These are phyloP conservation scores for Clarireedia paspali DNA, from an alignment of 2,329 filamentous ascomycete species.

Conservation along the genomic window DNA sequence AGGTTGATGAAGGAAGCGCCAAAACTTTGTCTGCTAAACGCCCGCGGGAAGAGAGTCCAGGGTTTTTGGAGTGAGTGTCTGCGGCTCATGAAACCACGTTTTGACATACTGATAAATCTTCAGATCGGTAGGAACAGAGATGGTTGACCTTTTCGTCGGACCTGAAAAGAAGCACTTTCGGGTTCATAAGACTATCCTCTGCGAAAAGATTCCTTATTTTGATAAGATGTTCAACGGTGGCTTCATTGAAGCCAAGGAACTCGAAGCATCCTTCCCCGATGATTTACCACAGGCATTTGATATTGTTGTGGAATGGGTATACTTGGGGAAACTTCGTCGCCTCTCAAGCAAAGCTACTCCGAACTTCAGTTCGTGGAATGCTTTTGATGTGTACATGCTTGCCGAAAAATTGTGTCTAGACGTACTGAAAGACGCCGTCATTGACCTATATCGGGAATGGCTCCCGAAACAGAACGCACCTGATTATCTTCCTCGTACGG, in stretches of 20 bases:
- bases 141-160: constrained; percentile 15
- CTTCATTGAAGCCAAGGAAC: constrained; percentile 3
- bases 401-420: background rate
- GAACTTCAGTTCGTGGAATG: background rate
- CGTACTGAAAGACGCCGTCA: background rate
- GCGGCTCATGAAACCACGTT: background rate
- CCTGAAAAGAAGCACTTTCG: constrained; percentile 1
- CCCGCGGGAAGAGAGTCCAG: background rate
- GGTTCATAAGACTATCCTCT: constrained; percentile 7
- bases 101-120: background rate
- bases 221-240: constrained; percentile 7
- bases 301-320: background rate
- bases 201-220: constrained; percentile 9
- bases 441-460: background rate
- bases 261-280: constrained; percentile 9
- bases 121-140: constrained; percentile 3
- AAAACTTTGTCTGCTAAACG: background rate
- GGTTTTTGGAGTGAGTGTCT: background rate
- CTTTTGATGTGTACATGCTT: background rate
- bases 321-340: background rate
- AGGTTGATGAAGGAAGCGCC: background rate
- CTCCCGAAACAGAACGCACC: too few relatives aligned
- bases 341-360: too few relatives aligned
- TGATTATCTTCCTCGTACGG: too few relatives aligned
- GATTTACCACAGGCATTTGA: constrained; percentile 7